Base-by-base conservation (phyloP, 768 basidiomycete genomes). In the Tephrocybe sp. region DNA sequence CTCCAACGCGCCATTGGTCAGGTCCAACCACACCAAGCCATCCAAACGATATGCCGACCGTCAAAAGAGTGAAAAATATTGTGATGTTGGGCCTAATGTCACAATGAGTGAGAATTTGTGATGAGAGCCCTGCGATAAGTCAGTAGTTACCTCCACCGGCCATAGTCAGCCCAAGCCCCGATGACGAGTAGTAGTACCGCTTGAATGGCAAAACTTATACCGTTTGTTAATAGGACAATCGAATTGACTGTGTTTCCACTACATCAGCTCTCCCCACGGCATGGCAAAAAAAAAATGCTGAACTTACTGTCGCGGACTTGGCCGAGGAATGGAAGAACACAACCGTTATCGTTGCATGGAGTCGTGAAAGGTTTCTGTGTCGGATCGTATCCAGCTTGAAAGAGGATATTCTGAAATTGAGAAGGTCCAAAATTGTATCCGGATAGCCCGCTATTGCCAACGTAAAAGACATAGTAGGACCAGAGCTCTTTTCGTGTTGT, bases 111-210 rank as follows among this genome's bases (percentile, higher is more conserved):
- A 38, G n/a, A 18, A 6, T 19, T 19, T 6, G n/a, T 3, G 37
- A 4, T 4, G 8, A 21, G 3, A 4, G 11, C 5, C 34, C 45
- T 24, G 21, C 23, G 16, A 3, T 12, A n/a, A n/a, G n/a, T n/a
- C n/a, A n/a, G n/a, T 8, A 18, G 42, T 36, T 34, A 83, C 84
- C 84, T 84, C 87, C 86, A 88, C 13, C 69, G 67, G 16, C 88
- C 88, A 62, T 89, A 91, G 62, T 90, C 88, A 0, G 87, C 86
- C 83, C 87, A 89, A 3, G 86, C 84, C 3, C 87, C 88, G 22
- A 90, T 78, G 11, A 76, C 57, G 21, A 89, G 64, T 33, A 91
- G 67, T 11, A 89, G 58, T 13, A 75, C 77, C 0, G 86, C 85
- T 65, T 91, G 88, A 22, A 90, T 74, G 0, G 85, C 86, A 58